Evolutionary conservation across 163 green algal genomes (phyloP).

Genomic region (Prototheca stagnorum): DNA sequence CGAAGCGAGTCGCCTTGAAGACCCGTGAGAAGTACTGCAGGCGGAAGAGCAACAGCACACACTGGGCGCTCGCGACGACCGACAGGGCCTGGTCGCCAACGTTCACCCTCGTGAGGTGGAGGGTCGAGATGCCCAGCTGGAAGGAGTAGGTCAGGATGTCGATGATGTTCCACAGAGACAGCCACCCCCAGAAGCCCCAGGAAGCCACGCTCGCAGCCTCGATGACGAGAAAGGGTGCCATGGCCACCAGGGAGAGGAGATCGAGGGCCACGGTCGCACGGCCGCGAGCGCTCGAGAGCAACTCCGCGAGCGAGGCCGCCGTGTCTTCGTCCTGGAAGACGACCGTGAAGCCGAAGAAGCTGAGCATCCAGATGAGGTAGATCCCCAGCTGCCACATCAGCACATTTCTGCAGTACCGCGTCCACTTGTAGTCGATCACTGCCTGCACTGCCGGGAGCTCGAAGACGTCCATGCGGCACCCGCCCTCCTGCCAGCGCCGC

Average conservation of each 20-base stretch:
- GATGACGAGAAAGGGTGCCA: slow-evolving; percentile 51
- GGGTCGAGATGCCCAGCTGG: slow-evolving; percentile 28
- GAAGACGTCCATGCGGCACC: slow-evolving; percentile 11
- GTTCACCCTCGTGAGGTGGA: slow-evolving; percentile 22
- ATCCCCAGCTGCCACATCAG: slow-evolving; percentile 7
- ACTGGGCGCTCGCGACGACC: slow-evolving; percentile 26
- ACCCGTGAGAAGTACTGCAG: slow-evolving; percentile 31
- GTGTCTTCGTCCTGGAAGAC: slow-evolving; percentile 40
- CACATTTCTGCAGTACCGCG: slow-evolving; percentile 2
- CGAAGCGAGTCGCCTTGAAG: slow-evolving; percentile 27
- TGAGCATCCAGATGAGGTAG: slow-evolving; percentile 7
- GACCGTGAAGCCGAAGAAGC: slow-evolving; percentile 7
- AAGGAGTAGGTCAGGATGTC: slow-evolving; percentile 43
- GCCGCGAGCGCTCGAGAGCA: slow-evolving; percentile 16
- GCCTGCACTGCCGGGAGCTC: slow-evolving; percentile 12
- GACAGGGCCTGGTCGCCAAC: slow-evolving; percentile 21
- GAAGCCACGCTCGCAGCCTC: slow-evolving; percentile 28
- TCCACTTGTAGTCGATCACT: slow-evolving; percentile 16
- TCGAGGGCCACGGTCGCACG: slow-evolving; percentile 19
- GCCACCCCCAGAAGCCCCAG: slow-evolving; percentile 39
- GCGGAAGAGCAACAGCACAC: slow-evolving; percentile 22
- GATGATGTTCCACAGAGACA: slow-evolving; percentile 47
- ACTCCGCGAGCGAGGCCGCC: slow-evolving; percentile 27
- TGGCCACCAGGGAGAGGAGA: slow-evolving; percentile 22
- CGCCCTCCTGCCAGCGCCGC: slow-evolving; percentile 7